These are phyloP conservation scores for Rhamnella rubrinervis DNA, from an alignment of 331 rosid species.

Conservation along the genomic window DNA sequence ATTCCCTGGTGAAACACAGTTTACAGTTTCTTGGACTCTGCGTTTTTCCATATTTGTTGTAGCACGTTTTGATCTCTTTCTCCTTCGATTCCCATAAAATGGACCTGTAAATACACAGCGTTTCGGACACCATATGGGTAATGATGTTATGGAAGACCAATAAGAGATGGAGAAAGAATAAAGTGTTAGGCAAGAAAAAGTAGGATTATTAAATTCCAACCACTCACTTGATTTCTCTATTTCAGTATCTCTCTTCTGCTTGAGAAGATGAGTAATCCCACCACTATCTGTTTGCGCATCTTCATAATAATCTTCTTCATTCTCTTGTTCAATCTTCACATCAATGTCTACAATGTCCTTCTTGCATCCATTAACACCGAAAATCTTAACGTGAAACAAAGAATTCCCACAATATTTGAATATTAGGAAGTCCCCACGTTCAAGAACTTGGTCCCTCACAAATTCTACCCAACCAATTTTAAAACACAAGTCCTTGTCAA, in stretches of 20 bases:
- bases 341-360: background rate
- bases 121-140: background rate
- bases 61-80: background rate
- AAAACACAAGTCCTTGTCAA: slow-evolving; percentile 8
- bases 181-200: background rate
- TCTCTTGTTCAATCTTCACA: background rate
- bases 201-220: background rate
- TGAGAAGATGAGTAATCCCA: background rate
- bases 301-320: too few relatives aligned
- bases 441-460: slow-evolving; percentile 9
- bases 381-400: slow-evolving; percentile 26
- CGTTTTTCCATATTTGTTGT: background rate
- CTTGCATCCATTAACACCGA: slow-evolving; percentile 28
- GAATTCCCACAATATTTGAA: slow-evolving; percentile 19
- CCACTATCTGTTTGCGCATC: background rate
- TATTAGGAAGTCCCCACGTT: slow-evolving; percentile 22
- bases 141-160: background rate
- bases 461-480: slow-evolving; percentile 25
- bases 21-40: too few relatives aligned
- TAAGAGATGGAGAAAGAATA: background rate
- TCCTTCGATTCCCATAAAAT: background rate
- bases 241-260: slow-evolving; percentile 1
- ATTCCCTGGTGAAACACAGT: too few relatives aligned
- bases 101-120: slow-evolving; percentile 4
- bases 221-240: slow-evolving; percentile 7